Conservation (phyloP, 345 rosid species). For the Populus nigra region DNA sequence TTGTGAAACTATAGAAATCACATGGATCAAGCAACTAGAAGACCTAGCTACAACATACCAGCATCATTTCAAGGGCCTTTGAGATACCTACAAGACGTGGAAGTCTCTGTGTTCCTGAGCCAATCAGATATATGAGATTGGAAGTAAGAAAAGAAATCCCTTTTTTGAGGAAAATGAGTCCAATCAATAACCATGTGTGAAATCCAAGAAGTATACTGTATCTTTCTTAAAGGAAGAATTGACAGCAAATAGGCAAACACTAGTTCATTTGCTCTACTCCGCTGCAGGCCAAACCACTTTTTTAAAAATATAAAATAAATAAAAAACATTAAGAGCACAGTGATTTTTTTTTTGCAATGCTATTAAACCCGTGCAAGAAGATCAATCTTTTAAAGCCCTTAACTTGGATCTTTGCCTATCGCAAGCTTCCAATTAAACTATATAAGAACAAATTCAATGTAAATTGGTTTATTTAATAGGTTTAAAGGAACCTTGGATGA, state of each 20-base stretch:
- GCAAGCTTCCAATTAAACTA: too few relatives aligned
- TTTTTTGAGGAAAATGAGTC: not conserved
- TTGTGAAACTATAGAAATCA: constrained; percentile 3
- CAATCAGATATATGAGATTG: constrained; percentile 31
- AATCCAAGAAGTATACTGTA: not conserved
- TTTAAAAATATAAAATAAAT: too few relatives aligned
- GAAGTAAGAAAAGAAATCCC: not conserved
- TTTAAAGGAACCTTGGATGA: too few relatives aligned
- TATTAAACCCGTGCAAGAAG: too few relatives aligned
- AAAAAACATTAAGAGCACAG: too few relatives aligned
- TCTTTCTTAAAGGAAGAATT: not conserved
- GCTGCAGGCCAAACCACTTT: too few relatives aligned
- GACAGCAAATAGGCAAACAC: not conserved
- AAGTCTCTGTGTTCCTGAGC: constrained; percentile 91
- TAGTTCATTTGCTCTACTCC: too few relatives aligned
- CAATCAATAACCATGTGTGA: not conserved
- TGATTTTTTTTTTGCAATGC: too few relatives aligned
- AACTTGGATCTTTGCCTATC: too few relatives aligned
- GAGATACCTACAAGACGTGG: constrained; percentile 97
- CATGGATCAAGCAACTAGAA: constrained; percentile 15
- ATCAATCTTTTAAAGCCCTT: too few relatives aligned
- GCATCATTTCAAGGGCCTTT: constrained; percentile 93
- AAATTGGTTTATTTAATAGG: too few relatives aligned
- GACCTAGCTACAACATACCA: constrained; percentile 50
- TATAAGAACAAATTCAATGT: too few relatives aligned